Percentiles rank a stretch among this genome's conserved stretches.
These are phyloP conservation scores for Lunularia cruciata DNA, from an alignment of 225 moss, liverwort and hornwort genomes.

Conservation along the genomic window DNA sequence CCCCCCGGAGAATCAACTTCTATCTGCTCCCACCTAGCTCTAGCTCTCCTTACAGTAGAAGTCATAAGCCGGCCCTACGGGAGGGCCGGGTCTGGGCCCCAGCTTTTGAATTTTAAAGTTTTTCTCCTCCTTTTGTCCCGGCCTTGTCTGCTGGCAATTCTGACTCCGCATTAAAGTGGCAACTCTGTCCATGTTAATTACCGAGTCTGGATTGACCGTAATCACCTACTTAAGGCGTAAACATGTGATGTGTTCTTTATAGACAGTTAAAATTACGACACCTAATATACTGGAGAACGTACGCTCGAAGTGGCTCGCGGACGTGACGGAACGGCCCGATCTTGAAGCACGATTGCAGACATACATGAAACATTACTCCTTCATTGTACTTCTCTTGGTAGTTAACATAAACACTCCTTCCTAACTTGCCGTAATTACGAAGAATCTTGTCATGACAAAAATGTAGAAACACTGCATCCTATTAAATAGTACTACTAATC, in stretches of 20 bases:
- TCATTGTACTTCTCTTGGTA: too few relatives aligned
- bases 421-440: too few relatives aligned
- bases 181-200: not conserved
- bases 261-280: not conserved
- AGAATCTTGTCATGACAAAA: too few relatives aligned
- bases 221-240: not conserved
- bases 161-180: not conserved
- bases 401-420: too few relatives aligned
- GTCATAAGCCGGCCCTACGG: not conserved
- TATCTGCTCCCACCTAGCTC: too few relatives aligned
- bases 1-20: too few relatives aligned
- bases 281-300: not conserved
- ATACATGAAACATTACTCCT: too few relatives aligned
- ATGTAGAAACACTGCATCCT: too few relatives aligned
- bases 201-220: not conserved
- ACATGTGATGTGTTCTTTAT: not conserved
- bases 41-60: too few relatives aligned
- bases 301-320: not conserved
- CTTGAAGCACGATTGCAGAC: not conserved
- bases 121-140: not conserved
- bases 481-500: too few relatives aligned
- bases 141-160: not conserved
- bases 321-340: not conserved
- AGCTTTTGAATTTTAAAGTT: not conserved
- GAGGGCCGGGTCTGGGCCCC: not conserved